A percentile compares a stretch with the other conserved stretches of the same genome.
Evolutionary conservation across 768 basidiomycete genomes (phyloP).

Genomic region (Macrolepiota dolichaula): DNA sequence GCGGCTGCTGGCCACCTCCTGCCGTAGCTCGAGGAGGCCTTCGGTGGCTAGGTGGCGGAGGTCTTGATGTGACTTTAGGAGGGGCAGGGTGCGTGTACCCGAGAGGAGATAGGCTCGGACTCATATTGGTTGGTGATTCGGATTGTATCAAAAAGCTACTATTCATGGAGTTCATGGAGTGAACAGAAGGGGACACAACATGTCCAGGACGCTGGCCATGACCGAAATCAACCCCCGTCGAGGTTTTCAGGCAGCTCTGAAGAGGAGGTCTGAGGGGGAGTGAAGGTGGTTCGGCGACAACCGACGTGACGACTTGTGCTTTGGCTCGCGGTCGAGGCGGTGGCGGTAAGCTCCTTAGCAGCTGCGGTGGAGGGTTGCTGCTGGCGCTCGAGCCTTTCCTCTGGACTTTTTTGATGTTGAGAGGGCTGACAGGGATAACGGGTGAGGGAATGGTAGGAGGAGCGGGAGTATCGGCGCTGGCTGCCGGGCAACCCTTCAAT

Average conservation of each 20-base stretch:
- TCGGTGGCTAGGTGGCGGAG: slow-evolving; percentile 6
- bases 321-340: slow-evolving; percentile 46
- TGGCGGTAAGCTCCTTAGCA: slow-evolving; percentile 46
- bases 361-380: slow-evolving; percentile 18
- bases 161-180: slow-evolving; percentile 2
- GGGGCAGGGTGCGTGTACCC: slow-evolving; percentile 26
- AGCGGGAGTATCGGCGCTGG: slow-evolving; percentile 1
- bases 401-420: background rate
- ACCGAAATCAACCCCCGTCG: slow-evolving; percentile 5
- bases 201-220: background rate
- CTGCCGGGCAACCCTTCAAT: slow-evolving; percentile 5
- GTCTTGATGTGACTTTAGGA: background rate
- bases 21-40: slow-evolving; percentile 13
- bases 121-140: background rate
- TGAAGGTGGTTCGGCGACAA: background rate
- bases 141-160: background rate
- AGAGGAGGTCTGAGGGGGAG: background rate
- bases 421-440: slow-evolving; percentile 20
- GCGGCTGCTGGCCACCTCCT: slow-evolving; percentile 25
- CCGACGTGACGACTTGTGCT: slow-evolving; percentile 20
- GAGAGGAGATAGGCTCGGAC: slow-evolving; percentile 11
- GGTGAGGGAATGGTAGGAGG: slow-evolving; percentile 6
- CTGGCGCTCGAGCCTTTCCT: background rate
- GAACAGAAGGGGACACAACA: background rate
- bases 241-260: background rate